Percentiles rank a stretch among this genome's conserved stretches.
These are phyloP conservation scores for Ogataea neopini DNA, from an alignment of 805 yeast species.

Conservation along the genomic window DNA sequence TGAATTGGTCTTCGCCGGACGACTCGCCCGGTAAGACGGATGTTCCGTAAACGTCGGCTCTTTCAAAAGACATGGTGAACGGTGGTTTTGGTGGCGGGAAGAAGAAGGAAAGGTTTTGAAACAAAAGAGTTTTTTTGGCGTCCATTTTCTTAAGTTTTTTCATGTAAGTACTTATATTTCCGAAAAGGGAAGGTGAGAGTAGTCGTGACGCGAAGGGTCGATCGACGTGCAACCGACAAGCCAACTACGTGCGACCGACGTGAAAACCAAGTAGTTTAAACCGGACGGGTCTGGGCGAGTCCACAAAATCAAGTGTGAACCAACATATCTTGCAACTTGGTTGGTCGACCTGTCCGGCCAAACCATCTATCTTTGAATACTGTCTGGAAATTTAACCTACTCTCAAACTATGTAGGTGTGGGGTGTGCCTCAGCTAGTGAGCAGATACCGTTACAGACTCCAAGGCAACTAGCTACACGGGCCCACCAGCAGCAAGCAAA, in stretches of 20 bases:
- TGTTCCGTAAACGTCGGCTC: slow-evolving; percentile 72
- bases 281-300: too few relatives aligned
- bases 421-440: too few relatives aligned
- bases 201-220: background rate
- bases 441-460: too few relatives aligned
- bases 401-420: too few relatives aligned
- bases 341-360: too few relatives aligned
- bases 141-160: slow-evolving; percentile 1
- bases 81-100: background rate
- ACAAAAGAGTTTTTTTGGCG: background rate
- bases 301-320: too few relatives aligned
- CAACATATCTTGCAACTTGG: too few relatives aligned
- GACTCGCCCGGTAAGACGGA: slow-evolving; percentile 86
- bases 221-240: background rate
- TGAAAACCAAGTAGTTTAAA: too few relatives aligned
- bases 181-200: slow-evolving; percentile 10
- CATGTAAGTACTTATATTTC: slow-evolving; percentile 15
- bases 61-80: slow-evolving; percentile 63
- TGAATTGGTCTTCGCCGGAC: slow-evolving; percentile 58
- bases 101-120: background rate
- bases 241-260: background rate
- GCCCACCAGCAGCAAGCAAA: too few relatives aligned
- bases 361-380: too few relatives aligned
- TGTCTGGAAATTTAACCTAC: too few relatives aligned
- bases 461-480: too few relatives aligned